These are phyloP conservation scores for Ogataea nakhonphanomensis DNA, from an alignment of 805 yeast genomes.

Conservation along the genomic window DNA sequence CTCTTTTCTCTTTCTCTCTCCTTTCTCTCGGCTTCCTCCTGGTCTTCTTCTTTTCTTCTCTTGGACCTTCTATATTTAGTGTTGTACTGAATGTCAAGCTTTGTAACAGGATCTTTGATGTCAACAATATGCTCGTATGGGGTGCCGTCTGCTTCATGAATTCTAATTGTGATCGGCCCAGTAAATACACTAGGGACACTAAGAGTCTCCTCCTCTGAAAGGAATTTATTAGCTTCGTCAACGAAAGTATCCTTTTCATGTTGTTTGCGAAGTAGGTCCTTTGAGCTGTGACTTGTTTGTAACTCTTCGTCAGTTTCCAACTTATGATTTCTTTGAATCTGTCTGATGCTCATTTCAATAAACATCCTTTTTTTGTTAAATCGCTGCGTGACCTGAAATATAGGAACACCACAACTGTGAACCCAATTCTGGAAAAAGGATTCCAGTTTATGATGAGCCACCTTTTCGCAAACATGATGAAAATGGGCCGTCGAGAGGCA, in stretches of 20 bases:
- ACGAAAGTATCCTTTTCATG: constrained; percentile 39
- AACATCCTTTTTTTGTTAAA: constrained; percentile 93
- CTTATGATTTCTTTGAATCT: constrained; percentile 64
- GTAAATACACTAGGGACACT: constrained; percentile 55
- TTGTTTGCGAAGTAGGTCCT: constrained; percentile 15
- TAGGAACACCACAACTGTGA: constrained; percentile 82
- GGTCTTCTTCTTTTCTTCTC: constrained; percentile 53
- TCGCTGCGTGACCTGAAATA: constrained; percentile 82
- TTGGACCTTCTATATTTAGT: constrained; percentile 85
- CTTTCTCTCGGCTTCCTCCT: constrained; percentile 25
- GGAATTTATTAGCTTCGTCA: constrained; percentile 40
- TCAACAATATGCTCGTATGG: constrained; percentile 98
- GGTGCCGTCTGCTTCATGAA: constrained; percentile 97
- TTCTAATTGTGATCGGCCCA: constrained; percentile 95
- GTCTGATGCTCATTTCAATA: constrained; percentile 91
- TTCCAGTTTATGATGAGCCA: constrained; percentile 80
- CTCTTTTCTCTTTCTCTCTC: constrained; percentile 35
- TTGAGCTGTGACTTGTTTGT: constrained; percentile 10
- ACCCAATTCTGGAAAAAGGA: constrained; percentile 93
- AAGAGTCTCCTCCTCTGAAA: constrained; percentile 43
- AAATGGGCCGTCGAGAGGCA: constrained; percentile 78
- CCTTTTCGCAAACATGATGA: constrained; percentile 92
- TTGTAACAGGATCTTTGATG: constrained; percentile 77
- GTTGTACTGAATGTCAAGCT: constrained; percentile 90
- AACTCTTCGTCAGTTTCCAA: constrained; percentile 18